A percentile compares a stretch with the other conserved stretches of the same genome.
Evolutionary conservation across 2,329 filamentous ascomycete genomes (phyloP).

Genomic region (Aspergillus ruber): DNA sequence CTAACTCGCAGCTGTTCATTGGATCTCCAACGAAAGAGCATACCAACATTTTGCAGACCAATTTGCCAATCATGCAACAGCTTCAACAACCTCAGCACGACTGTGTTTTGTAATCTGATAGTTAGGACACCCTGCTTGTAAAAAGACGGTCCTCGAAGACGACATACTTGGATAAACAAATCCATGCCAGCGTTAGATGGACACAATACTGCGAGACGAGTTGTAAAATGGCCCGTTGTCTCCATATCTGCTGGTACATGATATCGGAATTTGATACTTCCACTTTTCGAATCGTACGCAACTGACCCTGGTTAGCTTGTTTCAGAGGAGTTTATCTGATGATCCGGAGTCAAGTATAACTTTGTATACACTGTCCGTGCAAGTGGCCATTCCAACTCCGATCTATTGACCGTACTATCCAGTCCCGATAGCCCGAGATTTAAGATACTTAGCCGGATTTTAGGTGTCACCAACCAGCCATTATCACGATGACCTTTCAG

Average conservation of each 20-base stretch:
- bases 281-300: background rate
- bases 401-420: background rate
- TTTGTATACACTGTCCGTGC: background rate
- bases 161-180: background rate
- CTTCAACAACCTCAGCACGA: background rate
- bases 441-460: slow-evolving; percentile 39
- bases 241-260: background rate
- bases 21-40: background rate
- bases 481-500: slow-evolving; percentile 37
- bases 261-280: background rate
- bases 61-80: background rate
- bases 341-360: background rate
- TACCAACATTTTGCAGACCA: background rate
- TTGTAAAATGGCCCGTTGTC: background rate
- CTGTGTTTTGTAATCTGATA: background rate
- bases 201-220: background rate
- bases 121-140: background rate
- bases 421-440: slow-evolving; percentile 4
- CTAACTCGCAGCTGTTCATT: background rate
- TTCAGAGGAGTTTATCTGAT: background rate
- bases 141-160: background rate
- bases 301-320: background rate
- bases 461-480: slow-evolving; percentile 43
- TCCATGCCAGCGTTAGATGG: background rate
- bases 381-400: background rate